Conservation (phyloP, 148 eudicot species). For the Nepenthes mirabilis region DNA sequence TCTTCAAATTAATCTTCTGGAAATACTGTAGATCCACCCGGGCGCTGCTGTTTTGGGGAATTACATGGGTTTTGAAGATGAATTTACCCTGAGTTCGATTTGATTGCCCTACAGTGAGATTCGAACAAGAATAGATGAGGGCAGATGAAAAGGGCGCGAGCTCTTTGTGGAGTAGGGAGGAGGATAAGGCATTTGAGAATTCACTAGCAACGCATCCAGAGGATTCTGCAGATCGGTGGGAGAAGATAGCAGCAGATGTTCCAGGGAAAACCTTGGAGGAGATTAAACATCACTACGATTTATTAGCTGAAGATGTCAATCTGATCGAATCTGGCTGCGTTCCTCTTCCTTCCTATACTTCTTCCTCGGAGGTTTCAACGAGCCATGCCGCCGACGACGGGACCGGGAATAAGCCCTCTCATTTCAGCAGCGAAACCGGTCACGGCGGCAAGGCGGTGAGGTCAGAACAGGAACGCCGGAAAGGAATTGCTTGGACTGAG, state of each 20-base stretch:
- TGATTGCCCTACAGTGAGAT: too few species aligned
- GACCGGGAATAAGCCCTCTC: slow-evolving; percentile 36
- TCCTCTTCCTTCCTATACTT: slow-evolving; percentile 58
- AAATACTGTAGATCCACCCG: too few species aligned
- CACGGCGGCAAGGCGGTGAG: slow-evolving; percentile 51
- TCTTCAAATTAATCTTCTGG: too few species aligned
- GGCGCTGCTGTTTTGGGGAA: too few species aligned
- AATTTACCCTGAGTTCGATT: too few species aligned
- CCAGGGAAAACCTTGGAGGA: slow-evolving; percentile 71
- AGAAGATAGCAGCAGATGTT: slow-evolving; percentile 59
- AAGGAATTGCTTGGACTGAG: slow-evolving; percentile 97
- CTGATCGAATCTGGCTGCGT: slow-evolving; percentile 72
- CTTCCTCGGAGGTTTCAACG: slow-evolving; percentile 39
- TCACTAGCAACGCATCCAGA: slow-evolving; percentile 60
- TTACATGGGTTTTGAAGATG: too few species aligned
- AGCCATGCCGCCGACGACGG: slow-evolving; percentile 39
- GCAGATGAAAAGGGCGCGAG: slow-evolving; percentile 34
- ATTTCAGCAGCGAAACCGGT: slow-evolving; percentile 35
- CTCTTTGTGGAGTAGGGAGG: slow-evolving; percentile 65
- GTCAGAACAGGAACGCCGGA: slow-evolving; percentile 89
- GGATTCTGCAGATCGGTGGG: slow-evolving; percentile 64
- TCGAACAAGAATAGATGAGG: slow-evolving; percentile 20
- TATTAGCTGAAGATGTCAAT: slow-evolving; percentile 50
- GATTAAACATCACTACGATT: slow-evolving; percentile 65
- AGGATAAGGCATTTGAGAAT: slow-evolving; percentile 81